Evolutionary conservation across 345 rosid species (phyloP), one percentile per base, ranked within the genome.

Genomic region (Noccaea bulbosa): DNA sequence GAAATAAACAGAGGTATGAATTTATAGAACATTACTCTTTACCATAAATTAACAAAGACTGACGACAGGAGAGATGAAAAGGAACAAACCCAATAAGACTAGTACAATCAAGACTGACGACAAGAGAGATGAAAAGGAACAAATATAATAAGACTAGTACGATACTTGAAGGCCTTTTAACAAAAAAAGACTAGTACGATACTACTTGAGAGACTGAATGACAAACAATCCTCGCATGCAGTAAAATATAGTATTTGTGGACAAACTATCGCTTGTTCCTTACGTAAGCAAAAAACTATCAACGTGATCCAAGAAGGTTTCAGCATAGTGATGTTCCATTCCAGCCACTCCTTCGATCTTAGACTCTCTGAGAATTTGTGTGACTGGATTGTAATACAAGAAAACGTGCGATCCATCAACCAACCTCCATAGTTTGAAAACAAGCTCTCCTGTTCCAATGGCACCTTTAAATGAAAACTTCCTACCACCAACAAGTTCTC

Each of bases 361-460:
- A 9, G 15, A 45, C 52, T 47, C 15, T 8, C 52, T 47, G 20
- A 45, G 7, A 45, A 6, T 45, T 47, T 17, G 0, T 7, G 27
- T 47, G 52, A 15, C 6, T 47, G 52, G 8, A 7, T 47, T 4
- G 51, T 47, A 47, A 7, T 47, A 47, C 30, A 8, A 4, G 6
- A 47, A 11, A 17, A 8, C 0, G 20, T 6, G 20, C 6, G 49
- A 45, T 45, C 27, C 52, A 4, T 32, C 11, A 53, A 6, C 1
- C 16, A 27, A 52, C 10, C 38, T 1, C 5, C 0, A 0, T 7
- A 1, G 5, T 30, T 5, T 2, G 43, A 56, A 16, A 10, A 56
- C 44, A 16, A 56, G 14, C 11, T 16, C 62, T n/a, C 43, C 30
- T 17, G 30, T n/a, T n/a, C 59, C 59, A 53, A 33, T 53, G 11